Conservation (phyloP, 2,329 filamentous ascomycete genomes). For the Ceratocystiopsis brevicomis region DNA sequence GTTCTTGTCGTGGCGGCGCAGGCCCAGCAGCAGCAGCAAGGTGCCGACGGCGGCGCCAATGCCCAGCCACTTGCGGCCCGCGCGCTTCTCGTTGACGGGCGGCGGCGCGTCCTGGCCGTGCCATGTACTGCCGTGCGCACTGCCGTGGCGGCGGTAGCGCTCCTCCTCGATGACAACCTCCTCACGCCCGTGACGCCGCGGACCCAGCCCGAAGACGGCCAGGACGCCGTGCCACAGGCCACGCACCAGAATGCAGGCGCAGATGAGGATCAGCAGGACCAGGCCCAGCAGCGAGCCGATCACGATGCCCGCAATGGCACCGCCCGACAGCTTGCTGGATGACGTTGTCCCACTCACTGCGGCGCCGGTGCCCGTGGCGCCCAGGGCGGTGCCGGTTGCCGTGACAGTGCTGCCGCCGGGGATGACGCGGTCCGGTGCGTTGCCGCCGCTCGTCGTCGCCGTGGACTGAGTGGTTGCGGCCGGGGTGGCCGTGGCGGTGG, state of each 20-base stretch:
- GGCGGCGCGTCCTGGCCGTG: too few species aligned
- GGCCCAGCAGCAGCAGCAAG: conserved; percentile 33
- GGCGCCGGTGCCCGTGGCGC: conserved; percentile 29
- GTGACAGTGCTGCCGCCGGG: conserved; percentile 29
- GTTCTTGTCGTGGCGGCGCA: conserved; percentile 31
- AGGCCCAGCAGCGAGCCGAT: conserved; percentile 53
- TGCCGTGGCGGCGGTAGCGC: conserved; percentile 33
- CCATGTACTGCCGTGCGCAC: conserved; percentile 7
- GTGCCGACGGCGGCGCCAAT: conserved; percentile 32
- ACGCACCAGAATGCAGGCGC: conserved; percentile 53
- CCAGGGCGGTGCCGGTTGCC: conserved; percentile 29
- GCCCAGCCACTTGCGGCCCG: conserved; percentile 33
- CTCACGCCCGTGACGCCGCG: conserved; percentile 26
- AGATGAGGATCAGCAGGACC: conserved; percentile 46
- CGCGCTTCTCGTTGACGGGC: conserved; percentile 26
- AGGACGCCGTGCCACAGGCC: conserved; percentile 40
- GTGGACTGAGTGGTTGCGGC: conserved; percentile 16
- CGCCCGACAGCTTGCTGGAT: conserved; percentile 35
- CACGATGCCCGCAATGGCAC: conserved; percentile 66
- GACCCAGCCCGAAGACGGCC: conserved; percentile 41
- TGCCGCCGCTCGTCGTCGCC: conserved; percentile 20
- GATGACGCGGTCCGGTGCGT: conserved; percentile 30
- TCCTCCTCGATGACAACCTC: conserved; percentile 37
- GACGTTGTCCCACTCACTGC: conserved; percentile 26
- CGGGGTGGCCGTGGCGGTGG: conserved; percentile 17